Percentiles rank a stretch among this genome's conserved stretches.
Conservation (phyloP, 2,329 filamentous ascomycete species). For the Exophiala oligosperma region DNA sequence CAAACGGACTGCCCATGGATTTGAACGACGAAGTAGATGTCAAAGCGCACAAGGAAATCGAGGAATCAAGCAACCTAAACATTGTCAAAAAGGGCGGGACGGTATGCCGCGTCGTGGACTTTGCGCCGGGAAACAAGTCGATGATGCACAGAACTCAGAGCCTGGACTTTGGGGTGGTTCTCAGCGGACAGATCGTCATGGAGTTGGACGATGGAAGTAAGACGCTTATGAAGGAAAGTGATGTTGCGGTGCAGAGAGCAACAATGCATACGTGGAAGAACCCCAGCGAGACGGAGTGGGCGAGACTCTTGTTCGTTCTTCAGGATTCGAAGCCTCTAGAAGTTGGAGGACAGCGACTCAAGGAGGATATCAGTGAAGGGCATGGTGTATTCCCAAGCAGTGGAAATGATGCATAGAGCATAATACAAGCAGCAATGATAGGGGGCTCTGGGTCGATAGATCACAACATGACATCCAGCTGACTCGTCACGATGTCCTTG, state of each 20-base stretch:
- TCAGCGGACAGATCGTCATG: constrained; percentile 55
- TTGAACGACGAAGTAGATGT: constrained; percentile 9
- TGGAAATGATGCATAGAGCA: neutral
- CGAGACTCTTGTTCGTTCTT: constrained; percentile 47
- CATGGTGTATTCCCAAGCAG: constrained; percentile 2
- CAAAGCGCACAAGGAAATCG: constrained; percentile 13
- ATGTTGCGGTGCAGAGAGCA: constrained; percentile 55
- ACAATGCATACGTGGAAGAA: constrained; percentile 55
- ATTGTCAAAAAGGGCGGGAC: constrained; percentile 41
- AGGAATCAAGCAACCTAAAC: constrained; percentile 29
- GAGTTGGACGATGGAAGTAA: constrained; percentile 52
- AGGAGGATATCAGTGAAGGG: constrained; percentile 4
- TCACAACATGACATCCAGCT: too few relatives aligned
- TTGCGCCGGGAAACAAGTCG: constrained; percentile 42
- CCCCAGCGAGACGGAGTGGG: constrained; percentile 48
- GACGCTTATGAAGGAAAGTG: constrained; percentile 48
- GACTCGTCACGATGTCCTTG: too few relatives aligned
- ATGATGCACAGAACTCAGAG: constrained; percentile 55
- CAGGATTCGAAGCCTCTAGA: constrained; percentile 35
- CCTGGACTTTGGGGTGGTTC: constrained; percentile 55
- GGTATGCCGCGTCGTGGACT: constrained; percentile 50
- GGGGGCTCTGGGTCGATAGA: too few relatives aligned
- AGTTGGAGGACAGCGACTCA: constrained; percentile 10
- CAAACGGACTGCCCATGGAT: neutral
- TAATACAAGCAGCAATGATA: too few relatives aligned